Base-by-base conservation (phyloP, 2,329 filamentous ascomycete genomes). In the Aureobasidium subglaciale region DNA sequence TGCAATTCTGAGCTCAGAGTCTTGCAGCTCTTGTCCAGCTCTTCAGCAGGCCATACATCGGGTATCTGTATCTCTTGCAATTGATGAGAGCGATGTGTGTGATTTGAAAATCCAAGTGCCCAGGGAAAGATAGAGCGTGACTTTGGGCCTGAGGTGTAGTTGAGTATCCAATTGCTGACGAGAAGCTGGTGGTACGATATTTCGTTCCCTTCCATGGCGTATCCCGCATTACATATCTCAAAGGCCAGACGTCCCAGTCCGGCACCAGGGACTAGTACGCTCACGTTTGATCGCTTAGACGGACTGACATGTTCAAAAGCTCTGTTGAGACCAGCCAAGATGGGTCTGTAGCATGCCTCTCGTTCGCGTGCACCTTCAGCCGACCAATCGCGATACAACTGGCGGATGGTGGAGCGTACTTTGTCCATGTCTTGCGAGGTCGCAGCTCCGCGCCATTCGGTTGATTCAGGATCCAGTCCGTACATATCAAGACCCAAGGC, bases 161-260 rank as follows among this genome's bases (percentile, higher is more conserved):
- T 91, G 45, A 91, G 80, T 15, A 91, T 80, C 66, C 88, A 82
- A 59, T 80, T 81, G 57, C 88, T 95, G 1, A 90, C 90, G 57
- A 97, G 78, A n/a, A 99, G 81, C 68, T 96, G 90, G 69, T 99
- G 93, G 67, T 95, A 97, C 2, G 91, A 96, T 59, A 97, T 95
- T 71, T 99, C 75, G 67, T 96, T 97, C 25, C 92, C 92, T 69
- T 96, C 90, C 0, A 84, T 81, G 10, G 80, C 74, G 69, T 84
- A 95, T 10, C 93, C 91, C 1, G 75, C 76, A 25, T 74, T 75
- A 67, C 86, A 90, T 13, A 97, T 76, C 41, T 99, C 93, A 64
- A 95, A 95, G 0, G 97, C 88, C 2, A 97, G 75, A 13, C 93
- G 81, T 2, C 90, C 93, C 2, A 99, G 76, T 0, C 93, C 93